Percentiles rank a stretch among this genome's conserved stretches.
Conservation (phyloP, 495 filamentous ascomycete genomes). For the Parachaetomium inaequale region DNA sequence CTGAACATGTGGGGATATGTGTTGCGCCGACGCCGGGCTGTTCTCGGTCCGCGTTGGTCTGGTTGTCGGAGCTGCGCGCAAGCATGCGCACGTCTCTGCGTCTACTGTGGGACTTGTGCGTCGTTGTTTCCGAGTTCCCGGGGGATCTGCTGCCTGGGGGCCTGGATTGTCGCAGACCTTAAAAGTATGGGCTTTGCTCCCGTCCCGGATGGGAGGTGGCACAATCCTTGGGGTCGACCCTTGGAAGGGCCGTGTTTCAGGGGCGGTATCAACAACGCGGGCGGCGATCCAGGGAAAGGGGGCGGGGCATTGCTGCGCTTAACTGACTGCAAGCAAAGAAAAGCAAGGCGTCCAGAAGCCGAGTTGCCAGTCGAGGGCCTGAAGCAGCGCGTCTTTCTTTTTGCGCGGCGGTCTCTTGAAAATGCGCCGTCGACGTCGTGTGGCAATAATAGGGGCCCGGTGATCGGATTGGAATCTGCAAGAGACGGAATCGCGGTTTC, state of each 20-base stretch:
- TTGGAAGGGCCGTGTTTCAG: conserved; percentile 34
- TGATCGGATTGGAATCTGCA: background rate
- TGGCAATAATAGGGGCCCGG: background rate
- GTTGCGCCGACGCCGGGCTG: conserved; percentile 13
- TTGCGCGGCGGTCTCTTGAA: background rate
- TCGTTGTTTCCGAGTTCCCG: conserved; percentile 18
- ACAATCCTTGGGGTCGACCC: conserved; percentile 22
- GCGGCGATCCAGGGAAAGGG: conserved; percentile 16
- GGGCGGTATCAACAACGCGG: conserved; percentile 40
- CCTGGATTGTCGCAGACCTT: conserved; percentile 22
- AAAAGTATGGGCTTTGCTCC: conserved; percentile 17
- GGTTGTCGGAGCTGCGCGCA: background rate
- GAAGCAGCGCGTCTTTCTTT: background rate
- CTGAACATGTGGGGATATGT: conserved; percentile 45
- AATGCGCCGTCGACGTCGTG: background rate
- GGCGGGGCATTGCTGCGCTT: conserved; percentile 28
- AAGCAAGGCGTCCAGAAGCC: background rate
- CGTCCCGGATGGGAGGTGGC: conserved; percentile 21
- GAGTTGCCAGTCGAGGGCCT: background rate
- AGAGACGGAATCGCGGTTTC: background rate
- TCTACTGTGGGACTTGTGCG: conserved; percentile 17
- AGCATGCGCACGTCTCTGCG: conserved; percentile 8
- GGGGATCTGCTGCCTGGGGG: conserved; percentile 29
- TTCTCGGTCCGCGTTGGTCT: background rate
- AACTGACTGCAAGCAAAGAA: background rate